Percentiles rank a stretch among this genome's conserved stretches.
Conservation (phyloP, 768 basidiomycete species). For the Phanerochaete sordida region DNA sequence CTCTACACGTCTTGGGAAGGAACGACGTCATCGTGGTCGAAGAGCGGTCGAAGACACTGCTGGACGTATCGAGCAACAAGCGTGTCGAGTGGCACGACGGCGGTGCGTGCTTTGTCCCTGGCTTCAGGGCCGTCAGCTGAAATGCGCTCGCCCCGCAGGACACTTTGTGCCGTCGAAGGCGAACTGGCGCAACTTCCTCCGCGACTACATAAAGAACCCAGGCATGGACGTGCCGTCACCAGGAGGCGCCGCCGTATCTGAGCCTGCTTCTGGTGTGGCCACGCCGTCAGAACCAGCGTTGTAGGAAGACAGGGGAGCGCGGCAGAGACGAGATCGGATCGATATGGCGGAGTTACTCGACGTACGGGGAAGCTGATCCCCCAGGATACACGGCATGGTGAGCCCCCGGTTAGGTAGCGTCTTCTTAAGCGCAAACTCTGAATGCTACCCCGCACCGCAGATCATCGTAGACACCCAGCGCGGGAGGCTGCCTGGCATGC, state of each 20-base stretch:
- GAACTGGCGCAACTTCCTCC: conserved; percentile 73
- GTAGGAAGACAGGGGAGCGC: too few relatives aligned
- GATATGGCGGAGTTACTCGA: not conserved
- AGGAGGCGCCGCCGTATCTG: conserved; percentile 25
- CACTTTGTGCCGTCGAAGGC: conserved; percentile 83
- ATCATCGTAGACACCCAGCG: not conserved
- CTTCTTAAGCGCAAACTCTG: not conserved
- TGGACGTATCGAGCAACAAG: conserved; percentile 49
- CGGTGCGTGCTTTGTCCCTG: conserved; percentile 42
- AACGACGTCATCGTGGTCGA: conserved; percentile 72
- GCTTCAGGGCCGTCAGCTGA: not conserved
- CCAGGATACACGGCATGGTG: not conserved
- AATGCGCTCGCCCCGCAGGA: conserved; percentile 37
- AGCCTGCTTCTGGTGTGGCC: conserved; percentile 42
- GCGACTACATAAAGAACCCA: conserved; percentile 59
- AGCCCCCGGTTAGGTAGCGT: not conserved
- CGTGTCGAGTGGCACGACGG: conserved; percentile 78
- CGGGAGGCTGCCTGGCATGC: not conserved
- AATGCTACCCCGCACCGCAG: conserved; percentile 3
- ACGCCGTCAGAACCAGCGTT: conserved; percentile 32
- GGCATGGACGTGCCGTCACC: conserved; percentile 45
- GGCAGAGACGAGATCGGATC: not conserved
- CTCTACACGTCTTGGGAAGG: conserved; percentile 74
- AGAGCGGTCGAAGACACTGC: conserved; percentile 59
- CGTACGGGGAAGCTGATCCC: not conserved